phyloP scores from a whole-genome alignment of 208 protist species.

The Crithidia fasciculata region DNA sequence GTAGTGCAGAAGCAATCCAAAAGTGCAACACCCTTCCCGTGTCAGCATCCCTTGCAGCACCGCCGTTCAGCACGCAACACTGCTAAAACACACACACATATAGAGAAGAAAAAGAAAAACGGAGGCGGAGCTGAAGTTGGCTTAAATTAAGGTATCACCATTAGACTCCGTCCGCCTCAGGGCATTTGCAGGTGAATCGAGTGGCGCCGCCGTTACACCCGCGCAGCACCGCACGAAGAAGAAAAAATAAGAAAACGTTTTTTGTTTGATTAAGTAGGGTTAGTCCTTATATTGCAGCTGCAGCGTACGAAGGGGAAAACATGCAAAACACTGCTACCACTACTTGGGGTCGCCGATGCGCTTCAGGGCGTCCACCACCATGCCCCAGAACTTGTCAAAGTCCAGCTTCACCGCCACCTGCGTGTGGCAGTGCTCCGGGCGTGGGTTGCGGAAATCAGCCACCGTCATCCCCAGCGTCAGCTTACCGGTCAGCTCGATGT shows the following conservation, averaged over 20 bases:
- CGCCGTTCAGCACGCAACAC: too few relatives aligned
- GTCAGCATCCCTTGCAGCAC: too few relatives aligned
- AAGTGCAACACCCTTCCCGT: too few relatives aligned
- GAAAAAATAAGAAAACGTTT: slow-evolving; percentile 6
- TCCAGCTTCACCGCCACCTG: slow-evolving; percentile 70
- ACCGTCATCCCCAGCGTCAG: slow-evolving; percentile 72
- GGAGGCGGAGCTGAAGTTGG: too few relatives aligned
- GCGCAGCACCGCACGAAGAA: background rate
- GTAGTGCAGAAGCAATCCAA: too few relatives aligned
- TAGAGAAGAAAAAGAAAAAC: slow-evolving; percentile 9
- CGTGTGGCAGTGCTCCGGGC: slow-evolving; percentile 54
- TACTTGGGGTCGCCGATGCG: slow-evolving; percentile 53
- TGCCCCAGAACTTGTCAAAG: slow-evolving; percentile 69
- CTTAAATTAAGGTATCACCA: too few relatives aligned
- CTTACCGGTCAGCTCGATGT: slow-evolving; percentile 59
- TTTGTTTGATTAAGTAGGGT: background rate
- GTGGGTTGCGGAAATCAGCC: slow-evolving; percentile 45
- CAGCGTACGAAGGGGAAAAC: background rate
- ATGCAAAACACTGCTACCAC: background rate
- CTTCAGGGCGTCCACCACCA: slow-evolving; percentile 65
- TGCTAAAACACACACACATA: background rate
- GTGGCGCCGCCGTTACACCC: too few relatives aligned
- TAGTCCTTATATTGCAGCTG: background rate
- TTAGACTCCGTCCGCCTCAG: too few relatives aligned
- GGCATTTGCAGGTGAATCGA: background rate